Base-by-base conservation (phyloP, 352 stramenopile species). In the Phytophthora niederhauseri region DNA sequence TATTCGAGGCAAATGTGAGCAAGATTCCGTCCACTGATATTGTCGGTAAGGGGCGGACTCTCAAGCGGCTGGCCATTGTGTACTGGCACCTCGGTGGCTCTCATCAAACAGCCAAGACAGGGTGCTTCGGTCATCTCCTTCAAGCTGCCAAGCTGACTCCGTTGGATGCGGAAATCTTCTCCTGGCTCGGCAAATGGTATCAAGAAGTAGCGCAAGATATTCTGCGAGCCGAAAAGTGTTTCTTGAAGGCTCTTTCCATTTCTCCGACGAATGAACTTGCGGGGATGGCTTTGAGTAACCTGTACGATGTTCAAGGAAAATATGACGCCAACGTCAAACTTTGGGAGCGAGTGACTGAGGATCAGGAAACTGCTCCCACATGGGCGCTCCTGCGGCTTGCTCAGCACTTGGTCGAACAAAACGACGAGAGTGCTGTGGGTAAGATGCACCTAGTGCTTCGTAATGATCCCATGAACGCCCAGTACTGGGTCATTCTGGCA, bases 171-270 rank as follows among this genome's bases (percentile, higher is more conserved):
- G 84, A 92, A 31, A 81, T 85, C 17, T 96, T 95, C 46, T 75
- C 68, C 1, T 92, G 79, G 78, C 68, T 96, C 26, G 89, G 89
- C 8, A 83, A 83, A 56, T 96, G 86, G 84, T 96, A 96, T 57
- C 66, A 81, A 17, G 77, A 87, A 19, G 62, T 94, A 2, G 80
- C 63, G 4, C 72, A 66, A 0, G 89, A 96, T 69, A 59, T 85
- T 15, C 14, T 93, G 24, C 86, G 87, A 19, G 89, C 87, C 0
- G 87, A 95, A 52, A 96, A 96, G 57, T 96, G 89, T 51, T 95
- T 92, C 46, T 61, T 96, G 36, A 95, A 95, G 57, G 86, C 89
- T 19, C 75, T 96, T 19, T 81, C 85, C 20, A 54, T 96, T 9
- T 78, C 81, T 28, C 66, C 75, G 3, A 65, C 64, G 1, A 78